Evolutionary conservation across 2,329 filamentous ascomycete species (phyloP), one percentile per base, ranked within the genome.

Genomic region (Apiospora aurea): DNA sequence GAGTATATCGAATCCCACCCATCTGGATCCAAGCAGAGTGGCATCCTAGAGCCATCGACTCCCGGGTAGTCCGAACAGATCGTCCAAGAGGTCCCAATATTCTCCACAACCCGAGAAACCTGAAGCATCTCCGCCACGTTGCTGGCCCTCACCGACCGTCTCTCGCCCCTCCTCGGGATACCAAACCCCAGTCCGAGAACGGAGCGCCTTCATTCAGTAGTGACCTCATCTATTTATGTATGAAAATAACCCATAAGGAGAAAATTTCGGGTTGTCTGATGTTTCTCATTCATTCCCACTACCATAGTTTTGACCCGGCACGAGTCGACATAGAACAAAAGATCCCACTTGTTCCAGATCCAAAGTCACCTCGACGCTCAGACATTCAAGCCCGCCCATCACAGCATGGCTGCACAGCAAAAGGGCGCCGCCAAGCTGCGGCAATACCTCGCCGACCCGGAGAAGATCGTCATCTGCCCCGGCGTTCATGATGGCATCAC

Each of bases 401-500:
- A 43, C 8, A 43, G 41, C 6, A 57, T 68, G 44, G 29, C 29
- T 34, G 71, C 64, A 68, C 66, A 73, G 21, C 47, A 69, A 18
- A 72, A 70, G 74, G n/a, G 78, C 74, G 79, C 79, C 57, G 78
- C 81, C 24, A 81, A 79, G 75, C 82, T 87, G 57, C 82, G 84
- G 67, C 77, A 81, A 64, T 81, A 83, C 69, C 77, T 87, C 18
- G 76, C 78, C 1, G 80, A 84, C 24, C 76, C 79, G 18, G 77
- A 81, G 43, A 80, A 83, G 67, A 81, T 87, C 64, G 76, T 93
- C 51, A 85, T 91, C 2, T 90, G 87, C 69, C 91, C 90, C 0
- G 91, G 91, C 44, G 90, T 93, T 2, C 92, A 92, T 77, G 91
- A 93, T 83, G 91, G 91, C 16, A 86, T 92, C 71, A 90, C 89